Evolutionary conservation across 352 stramenopile species (phyloP), one percentile per base, ranked within the genome.

Genomic region (Pythium biforme): DNA sequence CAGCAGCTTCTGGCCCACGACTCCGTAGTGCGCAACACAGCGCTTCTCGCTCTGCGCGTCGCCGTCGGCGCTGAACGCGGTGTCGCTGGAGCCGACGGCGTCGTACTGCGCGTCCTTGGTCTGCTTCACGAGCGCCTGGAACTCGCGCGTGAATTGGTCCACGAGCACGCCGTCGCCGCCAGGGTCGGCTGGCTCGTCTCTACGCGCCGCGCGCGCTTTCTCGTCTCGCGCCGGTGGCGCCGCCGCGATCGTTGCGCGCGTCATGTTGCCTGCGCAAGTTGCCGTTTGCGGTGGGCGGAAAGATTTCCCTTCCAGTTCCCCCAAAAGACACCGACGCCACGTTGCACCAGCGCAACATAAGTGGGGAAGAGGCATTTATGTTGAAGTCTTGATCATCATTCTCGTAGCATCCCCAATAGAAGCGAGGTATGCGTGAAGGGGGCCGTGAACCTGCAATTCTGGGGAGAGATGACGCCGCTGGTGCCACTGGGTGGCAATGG

Each of bases 61-160:
- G 7, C 53, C 23, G 23, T 71, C 64, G 10, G 64, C 64, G 25
- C 27, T 54, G 50, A 62, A 66, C 20, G 4, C 20, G 15, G 26
- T n/a, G 7, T 45, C 4, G 31, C 11, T 22, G 3, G 33, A 3
- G 17, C 19, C 41, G 29, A 48, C 55, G 22, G 3, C 31, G n/a
- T 23, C 45, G 51, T 15, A 17, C 70, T 75, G 60, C 37, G 71
- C 74, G 15, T 87, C 77, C 15, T 69, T 70, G 22, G 69, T 64
- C 7, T 75, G 64, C 20, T 76, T 69, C 47, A 87, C 34, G 6
- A 85, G 29, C 0, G 65, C 55, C 10, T 59, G 31, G 47, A 90
- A 70, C 34, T 90, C 77, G 33, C 81, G 79, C 37, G 68, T 64
- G 62, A 87, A 84, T 26, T 87, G 79, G 14, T 83, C 71, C 46